Evolutionary conservation across 2,329 filamentous ascomycete species (phyloP), one percentile per base, ranked within the genome.

Genomic region (Monilinia fructicola): DNA sequence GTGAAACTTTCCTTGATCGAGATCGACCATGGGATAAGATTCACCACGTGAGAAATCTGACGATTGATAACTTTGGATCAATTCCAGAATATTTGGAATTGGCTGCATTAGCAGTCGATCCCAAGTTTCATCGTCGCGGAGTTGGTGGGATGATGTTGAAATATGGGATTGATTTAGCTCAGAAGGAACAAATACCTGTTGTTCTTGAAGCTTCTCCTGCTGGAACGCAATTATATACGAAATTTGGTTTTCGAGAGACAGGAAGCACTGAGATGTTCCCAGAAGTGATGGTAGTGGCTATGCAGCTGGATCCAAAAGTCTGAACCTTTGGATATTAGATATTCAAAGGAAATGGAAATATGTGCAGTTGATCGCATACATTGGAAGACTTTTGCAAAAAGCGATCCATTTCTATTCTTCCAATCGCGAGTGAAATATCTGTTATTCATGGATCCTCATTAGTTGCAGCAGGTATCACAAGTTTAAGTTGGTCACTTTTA

Each of bases 151-250:
- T 31, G 40, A 35, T 66, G 50, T 23, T 66, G 56, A 54, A 48
- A 18, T 55, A 61, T 60, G 56, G 56, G 12, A 63, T 66, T 16
- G 42, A 63, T 54, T 26, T 62, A 14, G 64, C 56, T 54, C 38
- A 61, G 46, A 31, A 63, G 42, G 58, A 66, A 28, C 28, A 63
- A 28, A 35, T 66, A 50, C 58, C 64, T 12, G 21, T 63, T 48
- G 42, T 66, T 31, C 56, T 66, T 6, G 56, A 66, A 40, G 64
- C 54, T 16, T 62, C 46, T 40, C 38, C 21, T 42, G 50, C 50
- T 18, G 64, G 64, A 38, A 66, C 50, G 31, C 40, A 42, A 26
- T 46, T 66, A 28, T 66, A 66, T 44, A 54, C 52, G n/a, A 66
- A 63, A 11, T 46, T 46, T 38, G 64, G 64, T 1, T 66, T 66